Evolutionary conservation across 2,329 filamentous ascomycete genomes (phyloP).

Genomic region (Claviceps pusilla): DNA sequence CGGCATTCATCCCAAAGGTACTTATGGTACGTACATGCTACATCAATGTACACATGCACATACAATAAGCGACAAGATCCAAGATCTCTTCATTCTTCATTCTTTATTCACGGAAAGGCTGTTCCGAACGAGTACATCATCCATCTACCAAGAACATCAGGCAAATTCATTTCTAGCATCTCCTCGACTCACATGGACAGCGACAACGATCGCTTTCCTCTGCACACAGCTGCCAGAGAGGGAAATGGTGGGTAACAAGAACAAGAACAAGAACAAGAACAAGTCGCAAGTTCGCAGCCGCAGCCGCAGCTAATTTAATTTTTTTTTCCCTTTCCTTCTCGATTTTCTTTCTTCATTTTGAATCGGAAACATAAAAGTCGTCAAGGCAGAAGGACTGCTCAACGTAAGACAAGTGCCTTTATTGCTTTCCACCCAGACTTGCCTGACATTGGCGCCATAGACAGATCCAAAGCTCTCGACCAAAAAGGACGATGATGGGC

Average conservation of each 20-base stretch:
- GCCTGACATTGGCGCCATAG: constrained; percentile 24
- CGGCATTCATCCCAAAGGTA: too few species aligned
- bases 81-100: background rate
- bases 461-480: constrained; percentile 64
- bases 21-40: too few species aligned
- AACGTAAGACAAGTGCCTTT: constrained; percentile 3
- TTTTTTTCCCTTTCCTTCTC: background rate
- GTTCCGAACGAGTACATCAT: background rate
- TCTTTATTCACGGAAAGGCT: background rate
- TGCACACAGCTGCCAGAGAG: constrained; percentile 77
- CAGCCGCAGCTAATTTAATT: background rate
- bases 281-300: background rate
- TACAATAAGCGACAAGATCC: too few species aligned
- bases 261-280: background rate
- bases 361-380: too few species aligned
- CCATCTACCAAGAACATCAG: too few species aligned
- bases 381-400: constrained; percentile 8
- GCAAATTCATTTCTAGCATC: too few species aligned
- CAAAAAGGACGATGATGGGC: constrained; percentile 67
- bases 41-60: too few species aligned
- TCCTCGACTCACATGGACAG: constrained; percentile 14
- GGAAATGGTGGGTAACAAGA: constrained; percentile 50
- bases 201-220: constrained; percentile 52
- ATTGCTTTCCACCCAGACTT: background rate
- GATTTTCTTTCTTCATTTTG: background rate